A percentile compares a stretch with the other conserved stretches of the same genome.
These are phyloP conservation scores for Camellia japonica DNA, from an alignment of 148 eudicot genomes.

Conservation along the genomic window DNA sequence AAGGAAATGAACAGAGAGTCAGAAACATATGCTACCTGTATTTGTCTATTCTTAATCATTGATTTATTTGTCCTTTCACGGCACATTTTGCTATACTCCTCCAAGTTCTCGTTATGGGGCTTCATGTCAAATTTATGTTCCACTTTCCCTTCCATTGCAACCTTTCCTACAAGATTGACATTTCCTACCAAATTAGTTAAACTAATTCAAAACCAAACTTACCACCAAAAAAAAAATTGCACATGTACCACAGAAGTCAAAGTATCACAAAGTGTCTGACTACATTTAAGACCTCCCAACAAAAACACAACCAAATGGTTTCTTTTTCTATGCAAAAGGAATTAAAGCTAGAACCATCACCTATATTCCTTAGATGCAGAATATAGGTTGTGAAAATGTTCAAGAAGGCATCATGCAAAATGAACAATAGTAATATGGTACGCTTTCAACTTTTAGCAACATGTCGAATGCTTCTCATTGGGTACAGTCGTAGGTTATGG, in stretches of 20 bases:
- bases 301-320: neutral
- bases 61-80: slow-evolving; percentile 95
- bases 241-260: neutral
- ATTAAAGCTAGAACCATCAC: neutral
- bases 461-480: neutral
- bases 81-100: slow-evolving; percentile 89
- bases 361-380: neutral
- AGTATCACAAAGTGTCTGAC: neutral
- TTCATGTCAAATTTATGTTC: slow-evolving; percentile 97
- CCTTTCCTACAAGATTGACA: slow-evolving; percentile 47
- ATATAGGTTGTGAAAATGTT: neutral
- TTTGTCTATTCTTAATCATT: slow-evolving; percentile 90
- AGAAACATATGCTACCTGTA: slow-evolving; percentile 47
- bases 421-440: too few relatives aligned
- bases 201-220: neutral
- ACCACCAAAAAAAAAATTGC: neutral
- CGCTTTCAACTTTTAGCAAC: neutral
- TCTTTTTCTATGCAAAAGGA: neutral
- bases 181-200: neutral
- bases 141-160: slow-evolving; percentile 85
- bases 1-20: neutral
- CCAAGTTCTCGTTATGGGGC: slow-evolving; percentile 81
- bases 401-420: neutral
- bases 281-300: neutral
- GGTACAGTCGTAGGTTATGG: too few relatives aligned